Base-by-base conservation (phyloP, 1,284 basidiomycete species). In the Apiotrichum akiyoshidainum region DNA sequence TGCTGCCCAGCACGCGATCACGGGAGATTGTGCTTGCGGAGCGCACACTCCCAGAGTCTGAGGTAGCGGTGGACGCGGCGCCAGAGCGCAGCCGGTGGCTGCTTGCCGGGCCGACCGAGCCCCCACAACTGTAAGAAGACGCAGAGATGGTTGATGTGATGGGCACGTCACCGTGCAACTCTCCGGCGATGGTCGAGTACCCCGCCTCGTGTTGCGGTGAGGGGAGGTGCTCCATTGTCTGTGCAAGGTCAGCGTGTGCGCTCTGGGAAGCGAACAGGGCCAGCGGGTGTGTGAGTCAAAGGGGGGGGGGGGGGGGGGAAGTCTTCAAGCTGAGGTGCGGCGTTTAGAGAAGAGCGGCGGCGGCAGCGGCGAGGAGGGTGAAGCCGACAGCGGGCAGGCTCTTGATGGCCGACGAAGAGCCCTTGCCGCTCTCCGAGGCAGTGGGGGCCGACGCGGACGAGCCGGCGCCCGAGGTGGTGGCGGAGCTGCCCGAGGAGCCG, bases 341-440 rank as follows among this genome's bases (percentile, higher is more conserved):
- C 9, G 31, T 46, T 58, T 58, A 58, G 57, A 58, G 19, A 47
- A 69, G 58, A 55, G 69, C 63, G 42, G 61, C 57, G 65, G 65
- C 40, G 71, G 58, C 65, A 57, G 66, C 65, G 49, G 60, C 55
- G 49, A 54, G 45, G 58, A 67, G 55, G 58, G 66, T 56, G 57
- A 63, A 42, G 57, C 54, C 58, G 46, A 60, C 37, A 39, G 54
- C 34, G 46, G 58, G 31, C 34, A 37, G 22, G 45, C 44, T 9
- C 21, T 19, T 21, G 50, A 47, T 47, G 42, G 54, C 49, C 8
- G 47, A 40, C 37, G 22, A 41, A 31, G 7, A 4, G 31, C 4
- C 17, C 31, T 35, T 45, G 41, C n/a, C 31, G 39, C 4, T 31
- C 26, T 3, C 3, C 26, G 26, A 31, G 26, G 16, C 35, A 14